Percentiles rank a stretch among this genome's conserved stretches.
Evolutionary conservation across 352 stramenopile genomes (phyloP).

Genomic region (Phytophthora citricola): DNA sequence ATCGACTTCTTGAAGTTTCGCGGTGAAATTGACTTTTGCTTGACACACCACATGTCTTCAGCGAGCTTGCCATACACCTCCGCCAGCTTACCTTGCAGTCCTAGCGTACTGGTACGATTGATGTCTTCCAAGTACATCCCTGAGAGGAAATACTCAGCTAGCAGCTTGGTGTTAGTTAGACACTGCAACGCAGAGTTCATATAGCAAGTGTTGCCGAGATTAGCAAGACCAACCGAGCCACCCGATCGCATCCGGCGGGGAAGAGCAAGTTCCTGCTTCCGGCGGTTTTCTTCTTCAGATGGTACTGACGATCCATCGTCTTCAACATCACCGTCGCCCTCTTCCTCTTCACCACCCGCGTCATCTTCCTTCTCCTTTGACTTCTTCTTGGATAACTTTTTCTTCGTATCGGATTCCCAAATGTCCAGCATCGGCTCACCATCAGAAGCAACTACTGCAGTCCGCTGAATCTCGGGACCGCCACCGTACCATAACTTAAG

Average conservation of each 20-base stretch:
- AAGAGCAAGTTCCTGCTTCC: conserved; percentile 64
- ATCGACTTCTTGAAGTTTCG: conserved; percentile 95
- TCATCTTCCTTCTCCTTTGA: conserved; percentile 36
- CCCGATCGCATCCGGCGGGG: conserved; percentile 79
- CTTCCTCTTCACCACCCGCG: conserved; percentile 48
- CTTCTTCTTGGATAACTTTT: conserved; percentile 61
- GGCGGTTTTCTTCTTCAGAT: conserved; percentile 63
- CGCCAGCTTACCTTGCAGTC: conserved; percentile 94
- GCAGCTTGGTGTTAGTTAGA: conserved; percentile 95
- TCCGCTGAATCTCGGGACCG: conserved; percentile 85
- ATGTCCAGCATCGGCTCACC: conserved; percentile 79
- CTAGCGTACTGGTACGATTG: conserved; percentile 97
- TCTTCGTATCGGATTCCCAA: conserved; percentile 74
- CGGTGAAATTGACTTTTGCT: conserved; percentile 93
- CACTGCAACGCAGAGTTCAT: conserved; percentile 96
- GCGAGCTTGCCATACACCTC: conserved; percentile 96
- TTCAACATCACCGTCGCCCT: conserved; percentile 41
- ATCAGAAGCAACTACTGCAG: conserved; percentile 73
- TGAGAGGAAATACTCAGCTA: conserved; percentile 97
- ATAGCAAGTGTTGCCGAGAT: conserved; percentile 97
- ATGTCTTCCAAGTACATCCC: conserved; percentile 93
- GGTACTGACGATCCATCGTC: conserved; percentile 45
- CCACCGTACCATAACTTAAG: conserved; percentile 94
- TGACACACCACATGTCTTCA: conserved; percentile 96
- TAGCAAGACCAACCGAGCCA: conserved; percentile 82